phyloP scores from a whole-genome alignment of 176 grass and related monocot genomes.

The Neostapfia colusana region DNA sequence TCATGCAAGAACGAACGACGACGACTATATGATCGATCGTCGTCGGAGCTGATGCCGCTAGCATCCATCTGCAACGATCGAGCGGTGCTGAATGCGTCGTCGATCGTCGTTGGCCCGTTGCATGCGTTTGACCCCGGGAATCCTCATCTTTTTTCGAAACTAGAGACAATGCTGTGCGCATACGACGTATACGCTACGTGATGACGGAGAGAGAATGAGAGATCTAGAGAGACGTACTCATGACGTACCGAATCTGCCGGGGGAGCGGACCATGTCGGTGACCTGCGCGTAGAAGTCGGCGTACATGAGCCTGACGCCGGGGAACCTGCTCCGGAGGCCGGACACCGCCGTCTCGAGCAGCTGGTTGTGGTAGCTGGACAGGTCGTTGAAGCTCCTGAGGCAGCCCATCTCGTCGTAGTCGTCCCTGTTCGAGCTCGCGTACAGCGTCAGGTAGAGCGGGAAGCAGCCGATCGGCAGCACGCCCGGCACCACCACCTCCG shows the following conservation, averaged over 20 bases:
- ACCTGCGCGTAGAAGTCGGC: conserved; percentile 68
- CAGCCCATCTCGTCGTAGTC: conserved; percentile 72
- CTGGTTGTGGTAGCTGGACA: conserved; percentile 68
- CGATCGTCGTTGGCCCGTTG: too few relatives aligned
- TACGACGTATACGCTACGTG: too few relatives aligned
- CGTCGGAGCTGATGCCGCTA: too few relatives aligned
- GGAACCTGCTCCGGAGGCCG: conserved; percentile 49
- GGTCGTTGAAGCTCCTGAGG: conserved; percentile 56
- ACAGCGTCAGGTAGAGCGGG: conserved; percentile 73
- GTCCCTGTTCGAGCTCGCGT: conserved; percentile 45
- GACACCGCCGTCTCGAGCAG: conserved; percentile 49
- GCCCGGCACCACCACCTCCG: conserved; percentile 75
- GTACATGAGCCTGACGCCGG: conserved; percentile 61
- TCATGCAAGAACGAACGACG: too few relatives aligned
- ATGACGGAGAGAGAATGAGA: too few relatives aligned
- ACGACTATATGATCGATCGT: too few relatives aligned
- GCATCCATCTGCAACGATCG: too few relatives aligned
- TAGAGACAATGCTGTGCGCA: too few relatives aligned
- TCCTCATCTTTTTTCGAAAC: too few relatives aligned
- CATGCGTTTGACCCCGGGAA: too few relatives aligned
- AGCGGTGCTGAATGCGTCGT: too few relatives aligned
- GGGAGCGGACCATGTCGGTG: conserved; percentile 59
- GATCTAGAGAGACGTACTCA: background rate
- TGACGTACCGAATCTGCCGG: conserved; percentile 52
- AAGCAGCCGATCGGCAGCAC: conserved; percentile 79